Percentiles rank a stretch among this genome's conserved stretches.
phyloP scores from a whole-genome alignment of 2,329 filamentous ascomycete genomes.

The Diplodia mutila region DNA sequence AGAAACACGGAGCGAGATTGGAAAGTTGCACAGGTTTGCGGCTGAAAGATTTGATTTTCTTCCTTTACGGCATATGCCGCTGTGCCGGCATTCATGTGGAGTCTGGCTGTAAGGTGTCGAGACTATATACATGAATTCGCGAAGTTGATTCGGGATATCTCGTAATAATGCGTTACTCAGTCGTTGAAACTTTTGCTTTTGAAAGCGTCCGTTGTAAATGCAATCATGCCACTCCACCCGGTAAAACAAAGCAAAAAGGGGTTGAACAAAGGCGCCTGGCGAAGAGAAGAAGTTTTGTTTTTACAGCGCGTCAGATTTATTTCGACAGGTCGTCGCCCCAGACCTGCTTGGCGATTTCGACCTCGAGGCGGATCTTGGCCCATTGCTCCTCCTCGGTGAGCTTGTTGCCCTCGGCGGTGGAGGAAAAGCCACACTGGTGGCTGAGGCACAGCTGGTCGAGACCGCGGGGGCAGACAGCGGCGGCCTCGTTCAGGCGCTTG shows the following conservation, averaged over 20 bases:
- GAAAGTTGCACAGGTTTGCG: background rate
- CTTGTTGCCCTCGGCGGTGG: constrained; percentile 61
- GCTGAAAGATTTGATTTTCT: constrained; percentile 4
- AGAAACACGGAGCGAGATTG: too few relatives aligned
- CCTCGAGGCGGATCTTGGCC: constrained; percentile 59
- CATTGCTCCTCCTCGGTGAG: constrained; percentile 61
- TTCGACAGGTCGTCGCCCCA: constrained; percentile 55
- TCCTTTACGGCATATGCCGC: constrained; percentile 1
- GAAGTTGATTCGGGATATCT: constrained; percentile 27
- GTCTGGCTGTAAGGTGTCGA: background rate
- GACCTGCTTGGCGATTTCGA: constrained; percentile 61
- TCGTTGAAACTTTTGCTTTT: constrained; percentile 25
- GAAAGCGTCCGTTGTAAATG: constrained; percentile 7
- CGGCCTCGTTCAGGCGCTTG: constrained; percentile 43
- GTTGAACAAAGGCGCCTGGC: background rate
- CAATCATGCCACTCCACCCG: background rate
- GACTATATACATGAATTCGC: constrained; percentile 18
- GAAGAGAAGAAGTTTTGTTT: background rate
- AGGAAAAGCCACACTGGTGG: constrained; percentile 63
- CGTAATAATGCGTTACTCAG: constrained; percentile 1
- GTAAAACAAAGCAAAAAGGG: background rate
- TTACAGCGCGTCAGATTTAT: background rate
- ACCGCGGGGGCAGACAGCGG: constrained; percentile 54
- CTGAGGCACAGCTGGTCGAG: constrained; percentile 60
- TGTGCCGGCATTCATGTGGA: constrained; percentile 11